Conservation (phyloP, 2,329 filamentous ascomycete species). For the Xenoacremonium recifei region DNA sequence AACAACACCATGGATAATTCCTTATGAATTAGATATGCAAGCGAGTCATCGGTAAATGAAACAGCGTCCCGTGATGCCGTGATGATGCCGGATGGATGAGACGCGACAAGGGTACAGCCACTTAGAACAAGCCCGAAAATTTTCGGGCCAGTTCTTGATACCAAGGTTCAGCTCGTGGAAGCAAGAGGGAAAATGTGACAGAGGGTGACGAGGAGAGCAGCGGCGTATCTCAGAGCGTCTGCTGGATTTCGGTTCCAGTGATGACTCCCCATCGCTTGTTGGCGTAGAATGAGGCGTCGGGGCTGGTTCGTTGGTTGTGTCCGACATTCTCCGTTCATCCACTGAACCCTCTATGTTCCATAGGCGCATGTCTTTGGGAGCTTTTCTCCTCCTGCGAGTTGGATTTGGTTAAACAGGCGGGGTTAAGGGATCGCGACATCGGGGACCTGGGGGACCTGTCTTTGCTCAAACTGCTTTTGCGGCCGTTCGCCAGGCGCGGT, state of each 20-base stretch:
- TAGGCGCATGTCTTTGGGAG: too few relatives aligned
- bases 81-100: slow-evolving; percentile 18
- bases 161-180: too few relatives aligned
- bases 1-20: slow-evolving; percentile 24
- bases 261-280: too few relatives aligned
- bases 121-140: slow-evolving; percentile 5
- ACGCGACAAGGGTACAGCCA: slow-evolving; percentile 13
- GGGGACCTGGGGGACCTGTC: slow-evolving; percentile 1
- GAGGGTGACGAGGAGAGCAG: background rate
- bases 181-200: background rate
- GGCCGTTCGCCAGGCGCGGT: background rate
- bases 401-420: slow-evolving; percentile 2
- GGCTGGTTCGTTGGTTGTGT: background rate
- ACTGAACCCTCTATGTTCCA: too few relatives aligned
- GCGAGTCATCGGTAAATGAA: slow-evolving; percentile 12
- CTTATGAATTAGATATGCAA: slow-evolving; percentile 19
- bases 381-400: slow-evolving; percentile 3
- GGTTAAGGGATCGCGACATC: background rate
- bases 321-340: slow-evolving; percentile 8
- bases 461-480: background rate
- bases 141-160: slow-evolving; percentile 3
- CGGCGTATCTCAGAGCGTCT: too few relatives aligned
- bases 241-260: too few relatives aligned
- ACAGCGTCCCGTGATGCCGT: slow-evolving; percentile 21
- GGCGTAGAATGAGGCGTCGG: background rate